Percentiles rank a stretch among this genome's conserved stretches.
Conservation (phyloP, 257 asterid species). For the Plantago major region DNA sequence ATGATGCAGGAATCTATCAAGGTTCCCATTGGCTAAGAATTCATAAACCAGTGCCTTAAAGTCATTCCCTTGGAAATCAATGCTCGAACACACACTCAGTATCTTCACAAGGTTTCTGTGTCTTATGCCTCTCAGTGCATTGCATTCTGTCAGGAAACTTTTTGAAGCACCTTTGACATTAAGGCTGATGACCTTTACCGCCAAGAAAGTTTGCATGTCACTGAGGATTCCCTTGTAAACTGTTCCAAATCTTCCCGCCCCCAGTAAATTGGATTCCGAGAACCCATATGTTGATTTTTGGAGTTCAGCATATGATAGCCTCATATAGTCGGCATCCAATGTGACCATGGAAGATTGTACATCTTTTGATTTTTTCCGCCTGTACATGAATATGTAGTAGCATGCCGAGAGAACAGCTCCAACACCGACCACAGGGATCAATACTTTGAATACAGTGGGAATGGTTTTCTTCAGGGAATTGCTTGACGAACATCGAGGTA, state of each 20-base stretch:
- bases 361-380: no score
- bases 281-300: no score
- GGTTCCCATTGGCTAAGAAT: slow-evolving; percentile 25
- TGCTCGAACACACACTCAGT: slow-evolving; percentile 26
- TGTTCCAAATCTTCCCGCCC: slow-evolving; percentile 21
- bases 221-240: slow-evolving; percentile 27
- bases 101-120: slow-evolving; percentile 25
- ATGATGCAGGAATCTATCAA: slow-evolving; percentile 23
- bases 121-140: slow-evolving; percentile 17
- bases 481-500: no score
- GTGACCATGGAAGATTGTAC: no score
- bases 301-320: no score
- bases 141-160: slow-evolving; percentile 27
- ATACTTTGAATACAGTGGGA: no score
- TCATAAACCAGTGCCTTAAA: slow-evolving; percentile 14
- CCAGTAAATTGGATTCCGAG: slow-evolving; percentile 16
- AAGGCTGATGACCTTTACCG: slow-evolving; percentile 20
- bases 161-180: slow-evolving; percentile 21
- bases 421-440: no score
- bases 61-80: slow-evolving; percentile 19
- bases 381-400: no score
- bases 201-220: slow-evolving; percentile 1
- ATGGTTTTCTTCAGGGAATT: no score
- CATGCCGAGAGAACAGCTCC: no score
- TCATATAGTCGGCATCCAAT: no score